A percentile compares a stretch with the other conserved stretches of the same genome.
Conservation (phyloP, 1,139 yeast species). For the Candida glucosophila region DNA sequence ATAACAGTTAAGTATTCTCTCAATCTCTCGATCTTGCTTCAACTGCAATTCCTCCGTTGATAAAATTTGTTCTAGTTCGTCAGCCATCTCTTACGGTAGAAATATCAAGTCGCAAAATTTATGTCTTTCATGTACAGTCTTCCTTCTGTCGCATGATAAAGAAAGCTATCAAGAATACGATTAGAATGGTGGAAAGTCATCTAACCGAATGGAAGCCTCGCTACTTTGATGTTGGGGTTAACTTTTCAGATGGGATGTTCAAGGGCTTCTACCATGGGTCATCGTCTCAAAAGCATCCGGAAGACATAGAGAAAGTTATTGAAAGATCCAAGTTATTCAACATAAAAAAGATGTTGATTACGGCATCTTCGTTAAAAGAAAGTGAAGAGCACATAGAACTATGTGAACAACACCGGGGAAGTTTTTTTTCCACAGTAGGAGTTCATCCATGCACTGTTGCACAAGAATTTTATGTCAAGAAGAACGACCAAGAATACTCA, state of each 20-base stretch:
- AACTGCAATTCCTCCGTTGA: slow-evolving; percentile 27
- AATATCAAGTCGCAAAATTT: too few relatives aligned
- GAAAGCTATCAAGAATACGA: background rate
- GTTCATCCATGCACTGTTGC: slow-evolving; percentile 89
- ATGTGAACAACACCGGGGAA: slow-evolving; percentile 21
- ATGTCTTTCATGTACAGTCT: too few relatives aligned
- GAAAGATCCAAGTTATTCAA: slow-evolving; percentile 56
- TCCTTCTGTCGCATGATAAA: too few relatives aligned
- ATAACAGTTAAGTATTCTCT: slow-evolving; percentile 40
- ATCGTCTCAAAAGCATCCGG: slow-evolving; percentile 43
- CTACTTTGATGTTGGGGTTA: slow-evolving; percentile 58
- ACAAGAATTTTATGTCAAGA: slow-evolving; percentile 35
- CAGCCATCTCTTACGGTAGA: slow-evolving; percentile 12
- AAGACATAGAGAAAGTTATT: slow-evolving; percentile 59
- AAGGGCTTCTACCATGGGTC: slow-evolving; percentile 70
- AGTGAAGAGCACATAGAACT: slow-evolving; percentile 36
- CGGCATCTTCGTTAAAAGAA: slow-evolving; percentile 74
- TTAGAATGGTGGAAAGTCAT: too few relatives aligned
- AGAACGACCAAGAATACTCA: slow-evolving; percentile 11
- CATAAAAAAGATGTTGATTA: slow-evolving; percentile 65
- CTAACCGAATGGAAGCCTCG: slow-evolving; percentile 30
- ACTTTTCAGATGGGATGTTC: slow-evolving; percentile 85
- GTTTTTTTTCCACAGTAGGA: slow-evolving; percentile 69
- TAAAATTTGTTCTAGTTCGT: slow-evolving; percentile 25
- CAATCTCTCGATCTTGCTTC: slow-evolving; percentile 46